Evolutionary conservation across 177 flowering plant species (phyloP).

Genomic region (Telopea speciosissima): DNA sequence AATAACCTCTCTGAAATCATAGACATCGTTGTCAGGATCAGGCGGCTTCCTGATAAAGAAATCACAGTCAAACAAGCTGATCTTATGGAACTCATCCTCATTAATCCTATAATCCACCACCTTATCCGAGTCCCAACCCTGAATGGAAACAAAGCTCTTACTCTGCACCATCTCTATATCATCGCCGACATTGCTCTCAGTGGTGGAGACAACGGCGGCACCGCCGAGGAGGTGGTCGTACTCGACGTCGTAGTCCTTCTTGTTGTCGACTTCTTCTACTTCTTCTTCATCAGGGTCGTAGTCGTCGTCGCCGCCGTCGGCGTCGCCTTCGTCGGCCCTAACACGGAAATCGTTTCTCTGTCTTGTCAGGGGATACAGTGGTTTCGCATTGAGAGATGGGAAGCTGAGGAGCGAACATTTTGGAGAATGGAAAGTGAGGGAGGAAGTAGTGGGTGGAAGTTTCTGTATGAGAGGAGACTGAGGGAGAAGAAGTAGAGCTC

Average conservation of each 20-base stretch:
- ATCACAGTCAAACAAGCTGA: slow-evolving; percentile 77
- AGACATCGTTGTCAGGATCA: slow-evolving; percentile 86
- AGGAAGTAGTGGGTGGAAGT: slow-evolving; percentile 3
- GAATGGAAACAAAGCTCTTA: slow-evolving; percentile 69
- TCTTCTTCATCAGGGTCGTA: slow-evolving; percentile 87
- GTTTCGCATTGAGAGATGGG: slow-evolving; percentile 3
- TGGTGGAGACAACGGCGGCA: slow-evolving; percentile 2
- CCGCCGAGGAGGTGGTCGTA: slow-evolving; percentile 47
- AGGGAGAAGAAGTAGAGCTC: slow-evolving; percentile 24
- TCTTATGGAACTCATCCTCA: slow-evolving; percentile 93
- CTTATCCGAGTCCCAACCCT: slow-evolving; percentile 87
- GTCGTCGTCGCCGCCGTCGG: slow-evolving; percentile 50
- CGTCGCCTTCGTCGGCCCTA: slow-evolving; percentile 73
- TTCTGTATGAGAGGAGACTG: slow-evolving; percentile 17
- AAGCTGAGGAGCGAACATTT: background rate
- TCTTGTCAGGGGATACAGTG: slow-evolving; percentile 1
- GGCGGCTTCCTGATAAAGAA: slow-evolving; percentile 93
- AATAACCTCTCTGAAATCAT: slow-evolving; percentile 84
- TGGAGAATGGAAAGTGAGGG: slow-evolving; percentile 4
- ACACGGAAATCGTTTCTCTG: slow-evolving; percentile 30
- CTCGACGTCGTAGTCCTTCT: slow-evolving; percentile 80
- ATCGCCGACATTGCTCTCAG: slow-evolving; percentile 16
- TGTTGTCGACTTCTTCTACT: slow-evolving; percentile 78
- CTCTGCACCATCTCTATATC: slow-evolving; percentile 62
- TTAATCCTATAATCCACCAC: slow-evolving; percentile 81